Evolutionary conservation across 345 rosid genomes (phyloP), one percentile per base, ranked within the genome.

Genomic region (Erysimum cheiranthoides): DNA sequence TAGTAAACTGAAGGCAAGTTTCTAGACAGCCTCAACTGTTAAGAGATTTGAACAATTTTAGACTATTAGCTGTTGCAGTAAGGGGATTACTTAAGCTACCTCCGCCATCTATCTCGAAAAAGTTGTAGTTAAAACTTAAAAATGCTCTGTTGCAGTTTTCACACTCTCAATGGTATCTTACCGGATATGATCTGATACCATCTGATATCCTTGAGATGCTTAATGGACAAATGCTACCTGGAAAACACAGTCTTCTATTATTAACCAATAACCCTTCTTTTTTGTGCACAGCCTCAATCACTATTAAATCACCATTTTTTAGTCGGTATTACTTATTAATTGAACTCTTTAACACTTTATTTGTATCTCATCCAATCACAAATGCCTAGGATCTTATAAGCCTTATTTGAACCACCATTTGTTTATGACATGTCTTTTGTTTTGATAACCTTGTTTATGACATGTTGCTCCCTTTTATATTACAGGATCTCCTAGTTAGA

Each of bases 401-500:
- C 58, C 65, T 25, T 61, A 58, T 49, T 58, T 38, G 66, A 49
- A 71, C 36, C 3, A 65, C n/a, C 31, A 70, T 77, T 76, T 63
- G 16, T 77, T 39, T 28, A 57, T 38, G 49, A 27, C 70, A 4
- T 62, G 66, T 47, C 16, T 57, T 47, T 66, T 74, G 13, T 47
- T 74, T 74, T 66, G 73, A 74, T 74, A 74, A 74, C 25, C 60
- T 74, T 66, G 59, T 66, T 73, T 68, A 65, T 74, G 30, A 42
- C 68, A 31, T 75, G 62, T 75, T 75, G 56, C 45, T 59, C 61
- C 6, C 27, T 61, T 70, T 76, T 34, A 53, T 13, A 47, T 46
- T 45, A 21, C 51, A 77, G 56, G 67, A 70, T 70, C 66, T 38
- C 46, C 45, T 46, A 11, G 28, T 51, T 61, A 59, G 11, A 61